phyloP scores from a whole-genome alignment of 768 basidiomycete genomes.

The Leccinum rimulosum region DNA sequence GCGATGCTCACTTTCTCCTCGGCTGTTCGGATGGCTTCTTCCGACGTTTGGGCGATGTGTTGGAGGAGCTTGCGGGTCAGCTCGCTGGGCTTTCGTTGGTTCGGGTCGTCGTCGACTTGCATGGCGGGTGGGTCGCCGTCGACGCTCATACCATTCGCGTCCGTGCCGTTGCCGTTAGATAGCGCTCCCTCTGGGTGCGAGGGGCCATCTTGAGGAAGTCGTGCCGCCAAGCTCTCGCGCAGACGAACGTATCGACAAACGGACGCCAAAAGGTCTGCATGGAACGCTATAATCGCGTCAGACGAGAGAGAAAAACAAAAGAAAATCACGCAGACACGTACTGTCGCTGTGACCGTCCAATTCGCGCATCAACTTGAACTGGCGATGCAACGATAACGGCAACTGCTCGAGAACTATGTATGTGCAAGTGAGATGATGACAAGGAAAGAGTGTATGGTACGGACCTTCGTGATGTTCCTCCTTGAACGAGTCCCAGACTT shows the following conservation, averaged over 20 bases:
- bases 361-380: conserved; percentile 67
- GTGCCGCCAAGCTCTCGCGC: conserved; percentile 29
- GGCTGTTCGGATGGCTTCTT: conserved; percentile 58
- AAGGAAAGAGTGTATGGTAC: conserved; percentile 6
- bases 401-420: conserved; percentile 70
- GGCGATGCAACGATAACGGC: conserved; percentile 70
- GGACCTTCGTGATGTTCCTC: conserved; percentile 80
- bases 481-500: conserved; percentile 71
- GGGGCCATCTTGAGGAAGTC: background rate
- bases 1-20: conserved; percentile 81
- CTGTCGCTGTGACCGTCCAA: conserved; percentile 65
- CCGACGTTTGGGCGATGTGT: conserved; percentile 55
- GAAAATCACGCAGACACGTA: conserved; percentile 26
- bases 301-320: background rate
- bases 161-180: background rate
- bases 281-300: conserved; percentile 35
- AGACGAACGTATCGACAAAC: conserved; percentile 47
- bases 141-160: background rate
- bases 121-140: conserved; percentile 11
- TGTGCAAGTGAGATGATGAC: background rate
- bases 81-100: conserved; percentile 25
- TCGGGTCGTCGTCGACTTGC: conserved; percentile 7
- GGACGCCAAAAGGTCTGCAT: conserved; percentile 40
- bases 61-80: conserved; percentile 53
- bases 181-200: background rate